Evolutionary conservation across 1,139 yeast genomes (phyloP), one percentile per base, ranked within the genome.

Genomic region (Sugiyamaella grinbergsii): DNA sequence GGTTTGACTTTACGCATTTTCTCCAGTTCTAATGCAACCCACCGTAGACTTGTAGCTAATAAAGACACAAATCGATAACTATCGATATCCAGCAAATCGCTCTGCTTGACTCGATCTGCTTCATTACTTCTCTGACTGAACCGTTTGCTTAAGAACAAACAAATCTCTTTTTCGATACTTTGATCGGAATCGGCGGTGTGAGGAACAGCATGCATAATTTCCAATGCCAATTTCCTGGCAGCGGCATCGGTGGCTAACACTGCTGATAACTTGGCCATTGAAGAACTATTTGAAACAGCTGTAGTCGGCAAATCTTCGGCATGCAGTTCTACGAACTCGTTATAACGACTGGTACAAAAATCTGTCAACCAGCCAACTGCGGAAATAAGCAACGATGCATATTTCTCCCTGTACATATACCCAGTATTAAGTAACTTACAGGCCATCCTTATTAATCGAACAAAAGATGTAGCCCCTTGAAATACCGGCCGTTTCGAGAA

Each of bases 341-440:
- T 55, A 38, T 43, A 60, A n/a, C 57, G 55, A 11, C 52, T 57
- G 20, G 48, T 38, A 28, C 54, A 55, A 19, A 49, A 49, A 19
- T 53, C 51, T 10, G 47, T 42, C n/a, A 64, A 47, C 62, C 64
- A 58, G 4, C 55, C 51, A 20, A 66, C 55, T 16, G 61, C 46
- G 1, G 58, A 56, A 5, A 71, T 57, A 18, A 71, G 57, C 33
- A 71, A 58, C 2, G 57, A 47, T 1, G 70, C 67, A 41, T 71
- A 71, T 48, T 67, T 67, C 40, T 70, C 69, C 20, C 74, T 61
- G 49, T 62, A 69, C 32, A 61, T 53, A 10, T 60, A 56, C 8
- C 71, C 68, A 4, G 71, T 67, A 46, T 68, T 69, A 11, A 71
- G 58, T 37, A 70, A 50, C 23, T 59, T 57, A 47, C 72, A 62